phyloP scores from a whole-genome alignment of 257 asterid species.

The Ballota nigra region DNA sequence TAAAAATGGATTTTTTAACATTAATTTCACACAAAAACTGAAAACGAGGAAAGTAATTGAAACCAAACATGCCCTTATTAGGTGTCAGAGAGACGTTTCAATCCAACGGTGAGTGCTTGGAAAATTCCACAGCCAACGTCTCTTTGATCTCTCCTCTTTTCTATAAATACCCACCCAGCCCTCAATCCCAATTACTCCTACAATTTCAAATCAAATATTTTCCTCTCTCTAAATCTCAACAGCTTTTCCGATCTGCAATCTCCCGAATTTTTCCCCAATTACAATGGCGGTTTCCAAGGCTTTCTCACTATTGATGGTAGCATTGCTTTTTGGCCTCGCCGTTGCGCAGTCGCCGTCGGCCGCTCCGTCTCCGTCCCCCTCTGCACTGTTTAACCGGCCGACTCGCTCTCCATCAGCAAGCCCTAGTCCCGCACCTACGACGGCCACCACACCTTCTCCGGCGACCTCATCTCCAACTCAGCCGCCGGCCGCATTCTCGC shows the following conservation, averaged over 20 bases:
- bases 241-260: not conserved
- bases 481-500: conserved; percentile 2
- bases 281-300: conserved; percentile 33
- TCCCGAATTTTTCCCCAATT: not conserved
- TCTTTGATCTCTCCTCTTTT: not conserved
- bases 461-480: conserved; percentile 22
- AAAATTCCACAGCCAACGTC: not conserved
- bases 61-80: not conserved
- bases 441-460: conserved; percentile 17
- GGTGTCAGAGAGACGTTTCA: not conserved
- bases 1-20: no score
- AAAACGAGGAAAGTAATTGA: not conserved
- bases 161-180: conserved; percentile 33
- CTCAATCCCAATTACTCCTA: not conserved
- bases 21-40: no score
- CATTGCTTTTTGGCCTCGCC: conserved; percentile 28
- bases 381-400: conserved; percentile 9
- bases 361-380: conserved; percentile 32
- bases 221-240: conserved; percentile 1
- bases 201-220: not conserved
- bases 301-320: conserved; percentile 15
- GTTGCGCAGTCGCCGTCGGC: conserved; percentile 29
- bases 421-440: conserved; percentile 21
- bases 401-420: conserved; percentile 14
- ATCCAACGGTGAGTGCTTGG: not conserved